phyloP scores from a whole-genome alignment of 495 filamentous ascomycete genomes.

The Lasiosphaeria ovina region DNA sequence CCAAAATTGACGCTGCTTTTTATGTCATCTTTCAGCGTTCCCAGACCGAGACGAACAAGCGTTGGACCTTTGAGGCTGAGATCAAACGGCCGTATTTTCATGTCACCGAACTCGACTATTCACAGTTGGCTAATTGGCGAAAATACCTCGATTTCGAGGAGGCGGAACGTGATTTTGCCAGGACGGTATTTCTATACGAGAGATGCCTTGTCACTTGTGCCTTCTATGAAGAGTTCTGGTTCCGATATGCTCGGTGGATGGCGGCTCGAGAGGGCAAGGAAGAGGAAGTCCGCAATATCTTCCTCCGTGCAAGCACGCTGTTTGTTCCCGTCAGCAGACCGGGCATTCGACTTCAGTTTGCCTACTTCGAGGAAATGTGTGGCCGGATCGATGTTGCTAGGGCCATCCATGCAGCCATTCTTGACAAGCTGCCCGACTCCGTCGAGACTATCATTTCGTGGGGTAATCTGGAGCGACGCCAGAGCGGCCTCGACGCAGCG shows the following conservation, averaged over 20 bases:
- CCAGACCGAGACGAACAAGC: constrained; percentile 85
- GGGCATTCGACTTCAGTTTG: constrained; percentile 81
- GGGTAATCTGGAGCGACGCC: constrained; percentile 84
- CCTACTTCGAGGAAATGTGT: constrained; percentile 87
- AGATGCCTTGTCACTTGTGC: constrained; percentile 89
- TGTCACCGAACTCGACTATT: constrained; percentile 84
- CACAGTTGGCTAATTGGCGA: constrained; percentile 87
- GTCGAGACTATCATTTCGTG: constrained; percentile 85
- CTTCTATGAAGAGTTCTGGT: constrained; percentile 97
- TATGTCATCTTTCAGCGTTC: constrained; percentile 78
- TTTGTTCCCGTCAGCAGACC: constrained; percentile 84
- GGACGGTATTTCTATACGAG: constrained; percentile 86
- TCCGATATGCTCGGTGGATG: constrained; percentile 98
- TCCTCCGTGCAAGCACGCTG: constrained; percentile 78
- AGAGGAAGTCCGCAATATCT: constrained; percentile 91
- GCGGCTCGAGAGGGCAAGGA: constrained; percentile 73
- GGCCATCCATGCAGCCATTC: constrained; percentile 79
- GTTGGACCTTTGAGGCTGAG: constrained; percentile 93
- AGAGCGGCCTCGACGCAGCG: constrained; percentile 80
- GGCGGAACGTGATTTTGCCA: constrained; percentile 68
- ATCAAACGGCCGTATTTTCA: constrained; percentile 98
- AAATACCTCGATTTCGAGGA: constrained; percentile 98
- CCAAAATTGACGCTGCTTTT: constrained; percentile 75
- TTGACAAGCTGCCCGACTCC: constrained; percentile 64
- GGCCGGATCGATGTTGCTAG: constrained; percentile 73